Conservation (phyloP, 345 rosid species). For the Salix caprea region DNA sequence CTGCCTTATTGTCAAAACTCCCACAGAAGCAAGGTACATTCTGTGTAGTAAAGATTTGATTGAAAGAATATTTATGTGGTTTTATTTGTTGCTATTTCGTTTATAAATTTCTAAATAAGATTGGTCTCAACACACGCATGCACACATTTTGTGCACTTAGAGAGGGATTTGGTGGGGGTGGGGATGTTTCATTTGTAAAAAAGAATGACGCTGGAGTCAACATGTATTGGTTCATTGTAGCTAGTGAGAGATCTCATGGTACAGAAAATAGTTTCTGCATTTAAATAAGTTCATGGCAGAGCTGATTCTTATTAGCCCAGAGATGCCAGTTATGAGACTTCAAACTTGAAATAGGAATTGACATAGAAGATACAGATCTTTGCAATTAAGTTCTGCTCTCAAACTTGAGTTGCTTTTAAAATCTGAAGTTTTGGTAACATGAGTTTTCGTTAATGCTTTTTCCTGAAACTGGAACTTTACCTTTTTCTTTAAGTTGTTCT, state of each 20-base stretch:
- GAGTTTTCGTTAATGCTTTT: background rate
- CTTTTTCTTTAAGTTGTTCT: background rate
- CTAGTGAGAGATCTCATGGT: background rate
- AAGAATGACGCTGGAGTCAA: background rate
- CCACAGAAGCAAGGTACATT: conserved; percentile 66
- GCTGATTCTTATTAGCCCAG: background rate
- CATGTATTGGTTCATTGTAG: background rate
- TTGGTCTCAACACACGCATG: background rate
- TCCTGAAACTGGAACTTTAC: background rate
- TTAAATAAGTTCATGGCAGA: background rate
- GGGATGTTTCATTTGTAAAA: background rate
- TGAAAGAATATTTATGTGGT: background rate
- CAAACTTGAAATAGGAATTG: background rate
- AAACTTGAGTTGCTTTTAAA: background rate
- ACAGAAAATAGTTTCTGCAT: background rate
- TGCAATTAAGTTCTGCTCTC: background rate
- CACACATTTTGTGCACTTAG: background rate
- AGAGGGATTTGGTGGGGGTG: too few species aligned
- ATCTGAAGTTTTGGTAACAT: background rate
- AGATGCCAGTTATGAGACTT: background rate
- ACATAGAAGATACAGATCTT: background rate
- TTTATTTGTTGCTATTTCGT: background rate
- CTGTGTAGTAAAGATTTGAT: background rate
- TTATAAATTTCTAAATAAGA: background rate
- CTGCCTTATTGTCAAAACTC: conserved; percentile 73